Conservation (phyloP, 2,329 filamentous ascomycete genomes). For the Colletotrichum sp. region DNA sequence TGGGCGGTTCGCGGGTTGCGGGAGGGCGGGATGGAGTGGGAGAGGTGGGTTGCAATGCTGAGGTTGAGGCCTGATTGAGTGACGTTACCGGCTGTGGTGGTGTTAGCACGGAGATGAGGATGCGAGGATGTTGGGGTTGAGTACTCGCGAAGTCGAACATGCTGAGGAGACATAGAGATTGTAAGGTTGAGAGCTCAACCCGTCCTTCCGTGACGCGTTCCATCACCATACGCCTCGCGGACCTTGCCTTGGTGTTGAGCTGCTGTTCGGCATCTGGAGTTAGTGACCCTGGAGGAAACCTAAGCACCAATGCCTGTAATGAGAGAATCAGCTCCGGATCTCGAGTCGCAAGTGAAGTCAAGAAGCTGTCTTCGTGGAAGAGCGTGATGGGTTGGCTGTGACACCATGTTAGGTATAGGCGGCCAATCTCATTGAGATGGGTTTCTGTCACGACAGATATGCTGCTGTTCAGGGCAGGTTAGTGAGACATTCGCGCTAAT, state of each 20-base stretch:
- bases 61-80: slow-evolving; percentile 27
- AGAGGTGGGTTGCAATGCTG: slow-evolving; percentile 26
- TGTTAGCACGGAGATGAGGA: neutral
- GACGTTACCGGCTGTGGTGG: slow-evolving; percentile 24
- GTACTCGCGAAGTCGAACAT: slow-evolving; percentile 40
- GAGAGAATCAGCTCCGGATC: slow-evolving; percentile 38
- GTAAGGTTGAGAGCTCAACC: slow-evolving; percentile 42
- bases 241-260: neutral
- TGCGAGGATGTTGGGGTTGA: fast-evolving
- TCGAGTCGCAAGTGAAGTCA: slow-evolving; percentile 41
- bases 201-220: slow-evolving; percentile 36
- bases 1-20: slow-evolving; percentile 23
- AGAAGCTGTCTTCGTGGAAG: slow-evolving; percentile 45
- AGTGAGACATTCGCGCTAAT: neutral
- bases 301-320: slow-evolving; percentile 42
- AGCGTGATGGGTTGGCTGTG: slow-evolving; percentile 55
- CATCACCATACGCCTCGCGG: slow-evolving; percentile 30
- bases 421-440: neutral
- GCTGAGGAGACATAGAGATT: slow-evolving; percentile 41
- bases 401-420: slow-evolving; percentile 48
- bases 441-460: neutral
- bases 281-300: slow-evolving; percentile 36
- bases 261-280: neutral
- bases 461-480: neutral
- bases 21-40: slow-evolving; percentile 22